A percentile compares a stretch with the other conserved stretches of the same genome.
phyloP scores from a whole-genome alignment of 768 basidiomycete species.

The Lactifluus volemus region DNA sequence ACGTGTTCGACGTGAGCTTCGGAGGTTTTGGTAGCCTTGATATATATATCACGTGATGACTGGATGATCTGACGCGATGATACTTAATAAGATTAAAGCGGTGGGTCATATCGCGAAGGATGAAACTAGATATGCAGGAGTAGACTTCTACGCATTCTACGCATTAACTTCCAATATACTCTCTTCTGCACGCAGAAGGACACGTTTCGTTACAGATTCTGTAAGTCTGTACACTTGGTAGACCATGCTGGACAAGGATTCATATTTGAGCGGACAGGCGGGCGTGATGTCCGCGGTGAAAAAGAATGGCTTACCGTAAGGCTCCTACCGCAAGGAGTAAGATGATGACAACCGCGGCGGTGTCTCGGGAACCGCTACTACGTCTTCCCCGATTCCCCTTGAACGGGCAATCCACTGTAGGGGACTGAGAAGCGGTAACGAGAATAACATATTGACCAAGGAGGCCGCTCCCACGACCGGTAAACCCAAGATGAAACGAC shows the following conservation, averaged over 20 bases:
- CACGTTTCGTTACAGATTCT: conserved; percentile 45
- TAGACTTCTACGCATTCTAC: conserved; percentile 17
- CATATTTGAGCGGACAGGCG: conserved; percentile 13
- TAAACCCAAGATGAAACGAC: conserved; percentile 67
- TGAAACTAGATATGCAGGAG: neutral
- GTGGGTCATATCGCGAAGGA: neutral
- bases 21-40: conserved; percentile 54
- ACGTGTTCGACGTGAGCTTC: conserved; percentile 57
- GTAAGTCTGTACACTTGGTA: conserved; percentile 63
- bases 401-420: conserved; percentile 64
- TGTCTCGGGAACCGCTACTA: conserved; percentile 40
- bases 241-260: conserved; percentile 43
- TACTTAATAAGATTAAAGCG: neutral
- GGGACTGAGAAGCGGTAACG: conserved; percentile 55
- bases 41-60: neutral
- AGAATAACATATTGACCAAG: conserved; percentile 60
- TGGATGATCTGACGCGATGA: conserved; percentile 1
- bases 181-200: conserved; percentile 67
- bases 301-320: conserved; percentile 38
- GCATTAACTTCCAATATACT: conserved; percentile 71
- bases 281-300: neutral
- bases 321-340: conserved; percentile 53
- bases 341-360: conserved; percentile 58
- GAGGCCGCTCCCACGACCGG: conserved; percentile 74
- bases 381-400: conserved; percentile 48